phyloP scores from a whole-genome alignment of 352 stramenopile species.

The Phytophthora crassamura region DNA sequence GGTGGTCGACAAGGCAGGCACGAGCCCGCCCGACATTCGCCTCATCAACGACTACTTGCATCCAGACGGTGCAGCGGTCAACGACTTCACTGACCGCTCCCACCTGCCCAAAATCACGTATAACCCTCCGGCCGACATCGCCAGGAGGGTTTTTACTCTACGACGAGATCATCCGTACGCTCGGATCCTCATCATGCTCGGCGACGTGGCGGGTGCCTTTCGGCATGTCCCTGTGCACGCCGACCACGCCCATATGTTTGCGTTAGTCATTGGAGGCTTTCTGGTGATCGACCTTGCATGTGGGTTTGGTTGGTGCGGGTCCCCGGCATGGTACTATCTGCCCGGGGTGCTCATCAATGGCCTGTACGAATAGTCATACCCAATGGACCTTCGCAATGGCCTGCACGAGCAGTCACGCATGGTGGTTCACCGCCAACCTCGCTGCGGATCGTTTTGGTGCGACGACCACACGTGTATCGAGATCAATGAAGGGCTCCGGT shows the following conservation, averaged over 20 bases:
- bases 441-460: not conserved
- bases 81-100: conserved; percentile 12
- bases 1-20: not conserved
- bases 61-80: not conserved
- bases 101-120: conserved; percentile 1
- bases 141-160: not conserved
- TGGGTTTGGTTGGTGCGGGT: conserved; percentile 15
- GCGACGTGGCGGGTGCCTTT: conserved; percentile 8
- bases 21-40: not conserved
- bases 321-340: not conserved
- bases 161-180: not conserved
- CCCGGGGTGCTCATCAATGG: not conserved
- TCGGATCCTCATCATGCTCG: conserved; percentile 7
- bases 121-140: conserved; percentile 7
- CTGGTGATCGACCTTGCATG: conserved; percentile 7
- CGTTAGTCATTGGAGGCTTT: not conserved
- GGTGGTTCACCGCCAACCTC: not conserved
- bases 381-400: not conserved
- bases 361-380: not conserved
- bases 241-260: conserved; percentile 14
- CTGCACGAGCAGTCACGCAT: too few species aligned
- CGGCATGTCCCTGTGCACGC: not conserved
- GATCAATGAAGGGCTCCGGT: not conserved
- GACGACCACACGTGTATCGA: conserved; percentile 8
- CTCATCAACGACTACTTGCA: too few species aligned